phyloP scores from a whole-genome alignment of 768 basidiomycete species.

The Paxillus involutus region DNA sequence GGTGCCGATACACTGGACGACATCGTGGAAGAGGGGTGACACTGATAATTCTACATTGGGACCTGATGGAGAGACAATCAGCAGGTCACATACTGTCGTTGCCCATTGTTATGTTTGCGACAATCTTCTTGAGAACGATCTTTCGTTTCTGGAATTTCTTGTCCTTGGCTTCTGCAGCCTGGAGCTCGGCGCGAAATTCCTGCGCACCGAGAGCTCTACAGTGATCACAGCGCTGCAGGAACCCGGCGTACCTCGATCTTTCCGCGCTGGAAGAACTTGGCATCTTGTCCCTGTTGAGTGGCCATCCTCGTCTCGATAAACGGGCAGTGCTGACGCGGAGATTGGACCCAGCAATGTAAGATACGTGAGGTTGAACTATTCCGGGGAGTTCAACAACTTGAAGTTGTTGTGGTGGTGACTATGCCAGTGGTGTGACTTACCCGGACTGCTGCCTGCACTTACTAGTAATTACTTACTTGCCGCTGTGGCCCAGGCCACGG shows the following conservation, averaged over 20 bases:
- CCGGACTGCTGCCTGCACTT: no score
- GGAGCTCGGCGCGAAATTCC: conserved; percentile 91
- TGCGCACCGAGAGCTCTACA: conserved; percentile 29
- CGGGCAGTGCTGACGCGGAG: neutral
- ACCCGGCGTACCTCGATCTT: conserved; percentile 74
- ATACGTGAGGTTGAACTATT: neutral
- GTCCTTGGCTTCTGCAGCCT: conserved; percentile 91
- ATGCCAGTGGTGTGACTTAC: no score
- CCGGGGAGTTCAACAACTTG: neutral
- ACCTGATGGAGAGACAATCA: conserved; percentile 10
- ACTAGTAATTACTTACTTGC: no score
- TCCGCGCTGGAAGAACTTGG: conserved; percentile 88
- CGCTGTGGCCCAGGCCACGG: no score
- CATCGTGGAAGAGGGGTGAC: conserved; percentile 94
- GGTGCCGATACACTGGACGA: conserved; percentile 92
- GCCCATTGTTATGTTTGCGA: conserved; percentile 99
- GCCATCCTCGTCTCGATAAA: conserved; percentile 32
- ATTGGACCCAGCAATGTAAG: conserved; percentile 1
- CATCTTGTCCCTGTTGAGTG: conserved; percentile 74
- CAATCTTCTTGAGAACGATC: conserved; percentile 94
- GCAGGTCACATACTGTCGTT: conserved; percentile 81
- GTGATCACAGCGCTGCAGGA: conserved; percentile 6
- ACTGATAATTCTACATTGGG: conserved; percentile 46
- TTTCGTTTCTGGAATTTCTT: conserved; percentile 95
- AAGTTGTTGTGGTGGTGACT: no score